phyloP scores from a whole-genome alignment of 129 eudicot genomes.

The Flaveria sonorensis region DNA sequence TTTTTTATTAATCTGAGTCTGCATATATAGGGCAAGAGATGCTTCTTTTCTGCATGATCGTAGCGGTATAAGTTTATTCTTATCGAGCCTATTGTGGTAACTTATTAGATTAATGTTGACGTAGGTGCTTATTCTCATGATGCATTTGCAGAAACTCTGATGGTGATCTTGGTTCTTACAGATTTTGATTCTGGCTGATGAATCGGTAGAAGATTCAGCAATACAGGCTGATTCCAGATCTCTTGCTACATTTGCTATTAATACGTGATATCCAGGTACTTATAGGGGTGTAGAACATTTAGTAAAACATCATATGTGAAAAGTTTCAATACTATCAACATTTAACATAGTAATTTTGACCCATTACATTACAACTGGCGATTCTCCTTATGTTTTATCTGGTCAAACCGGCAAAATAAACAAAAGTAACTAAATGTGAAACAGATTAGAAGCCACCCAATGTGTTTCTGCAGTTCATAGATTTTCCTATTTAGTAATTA shows the following conservation, averaged over 20 bases:
- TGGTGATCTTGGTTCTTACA: constrained; percentile 38
- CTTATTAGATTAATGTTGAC: not conserved
- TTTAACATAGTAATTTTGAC: too few relatives aligned
- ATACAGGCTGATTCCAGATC: constrained; percentile 91
- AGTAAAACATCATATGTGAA: not conserved
- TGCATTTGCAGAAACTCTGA: constrained; percentile 13
- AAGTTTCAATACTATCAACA: not conserved
- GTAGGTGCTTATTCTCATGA: not conserved
- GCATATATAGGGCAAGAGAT: not conserved
- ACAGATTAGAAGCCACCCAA: not conserved
- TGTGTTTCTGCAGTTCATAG: not conserved
- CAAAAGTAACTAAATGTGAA: not conserved
- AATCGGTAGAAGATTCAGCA: constrained; percentile 97
- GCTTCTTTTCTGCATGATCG: not conserved
- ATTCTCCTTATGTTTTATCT: not conserved
- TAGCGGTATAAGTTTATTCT: not conserved
- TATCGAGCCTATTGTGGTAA: not conserved
- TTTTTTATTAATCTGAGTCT: not conserved
- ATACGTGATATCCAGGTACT: constrained; percentile 91
- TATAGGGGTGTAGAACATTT: not conserved
- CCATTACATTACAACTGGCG: not conserved
- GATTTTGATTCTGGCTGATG: constrained; percentile 92
- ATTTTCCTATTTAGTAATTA: not conserved
- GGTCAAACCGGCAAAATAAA: not conserved
- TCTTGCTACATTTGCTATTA: constrained; percentile 78